Evolutionary conservation across 1,284 basidiomycete species (phyloP).

Genomic region (Leccinum fuscescens): DNA sequence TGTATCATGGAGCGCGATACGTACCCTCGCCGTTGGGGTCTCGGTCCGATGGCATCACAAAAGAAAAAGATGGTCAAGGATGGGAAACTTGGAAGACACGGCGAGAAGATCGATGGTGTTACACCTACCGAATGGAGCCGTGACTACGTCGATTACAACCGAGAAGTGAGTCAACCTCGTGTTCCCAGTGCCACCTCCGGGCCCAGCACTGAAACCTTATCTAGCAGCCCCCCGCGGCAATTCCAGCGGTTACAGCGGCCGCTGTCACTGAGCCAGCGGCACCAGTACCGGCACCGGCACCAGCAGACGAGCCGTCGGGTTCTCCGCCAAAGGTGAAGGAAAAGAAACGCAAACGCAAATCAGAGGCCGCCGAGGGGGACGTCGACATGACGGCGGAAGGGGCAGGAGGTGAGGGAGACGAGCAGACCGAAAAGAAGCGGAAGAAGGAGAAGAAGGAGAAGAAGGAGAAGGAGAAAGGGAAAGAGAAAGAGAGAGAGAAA

Average conservation of each 20-base stretch:
- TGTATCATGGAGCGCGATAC: constrained; percentile 99
- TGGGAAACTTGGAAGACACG: constrained; percentile 95
- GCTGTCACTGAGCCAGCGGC: constrained; percentile 20
- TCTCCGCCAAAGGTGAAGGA: constrained; percentile 55
- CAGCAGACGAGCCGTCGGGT: constrained; percentile 37
- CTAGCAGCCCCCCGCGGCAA: constrained; percentile 41
- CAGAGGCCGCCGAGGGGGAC: constrained; percentile 49
- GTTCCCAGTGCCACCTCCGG: constrained; percentile 14
- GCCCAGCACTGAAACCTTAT: constrained; percentile 3
- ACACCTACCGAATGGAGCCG: constrained; percentile 92
- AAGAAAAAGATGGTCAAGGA: constrained; percentile 99
- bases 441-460: constrained; percentile 41
- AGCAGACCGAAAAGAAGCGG: constrained; percentile 47
- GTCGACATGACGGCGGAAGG: constrained; percentile 41
- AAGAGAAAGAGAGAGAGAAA: background rate
- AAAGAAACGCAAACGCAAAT: constrained; percentile 75
- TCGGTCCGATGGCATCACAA: constrained; percentile 93
- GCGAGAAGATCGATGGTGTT: constrained; percentile 86
- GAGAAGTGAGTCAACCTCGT: constrained; percentile 42
- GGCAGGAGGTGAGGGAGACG: constrained; percentile 38
- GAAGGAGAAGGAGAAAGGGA: background rate
- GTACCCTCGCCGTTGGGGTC: constrained; percentile 97
- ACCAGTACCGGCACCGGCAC: constrained; percentile 13
- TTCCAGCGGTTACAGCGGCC: constrained; percentile 25
- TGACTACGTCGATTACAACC: constrained; percentile 91